Conservation (phyloP, 1,139 yeast species). For the Geotrichum candidum region DNA sequence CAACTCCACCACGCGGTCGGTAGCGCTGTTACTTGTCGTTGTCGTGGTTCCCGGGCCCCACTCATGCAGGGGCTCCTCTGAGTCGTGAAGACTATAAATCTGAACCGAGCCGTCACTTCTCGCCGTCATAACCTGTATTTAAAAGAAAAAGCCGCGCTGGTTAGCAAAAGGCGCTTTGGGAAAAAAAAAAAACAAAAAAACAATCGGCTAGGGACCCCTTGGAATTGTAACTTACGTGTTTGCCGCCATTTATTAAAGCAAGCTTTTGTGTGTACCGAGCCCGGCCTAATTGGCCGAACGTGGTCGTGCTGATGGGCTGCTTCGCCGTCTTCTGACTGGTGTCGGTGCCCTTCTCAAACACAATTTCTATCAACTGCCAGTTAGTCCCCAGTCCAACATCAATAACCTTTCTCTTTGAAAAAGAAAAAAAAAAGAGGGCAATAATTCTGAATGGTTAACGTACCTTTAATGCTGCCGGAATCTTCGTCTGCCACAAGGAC, state of each 20-base stretch:
- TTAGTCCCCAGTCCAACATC: neutral
- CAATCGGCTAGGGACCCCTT: neutral
- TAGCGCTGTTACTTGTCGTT: neutral
- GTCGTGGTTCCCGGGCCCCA: slow-evolving; percentile 9
- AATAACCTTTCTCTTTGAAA: neutral
- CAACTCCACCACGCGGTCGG: slow-evolving; percentile 18
- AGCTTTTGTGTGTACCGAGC: slow-evolving; percentile 28
- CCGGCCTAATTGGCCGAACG: slow-evolving; percentile 28
- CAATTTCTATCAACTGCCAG: slow-evolving; percentile 22
- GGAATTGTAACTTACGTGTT: slow-evolving; percentile 17
- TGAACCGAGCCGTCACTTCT: slow-evolving; percentile 19
- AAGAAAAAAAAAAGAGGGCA: neutral
- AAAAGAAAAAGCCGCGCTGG: neutral
- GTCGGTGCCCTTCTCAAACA: slow-evolving; percentile 30
- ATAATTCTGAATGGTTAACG: neutral
- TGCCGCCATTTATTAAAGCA: slow-evolving; percentile 12
- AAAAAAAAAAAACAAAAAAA: neutral
- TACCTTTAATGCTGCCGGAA: slow-evolving; percentile 34
- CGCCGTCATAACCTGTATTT: slow-evolving; percentile 6
- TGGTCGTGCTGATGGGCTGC: slow-evolving; percentile 26
- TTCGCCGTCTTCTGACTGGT: slow-evolving; percentile 31
- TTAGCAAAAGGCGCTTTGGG: no score
- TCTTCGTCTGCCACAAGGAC: slow-evolving; percentile 37
- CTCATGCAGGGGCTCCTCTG: neutral
- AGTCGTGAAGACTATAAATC: slow-evolving; percentile 2